Conservation (phyloP, 305 asterid species). For the Fraxinus nigra region DNA sequence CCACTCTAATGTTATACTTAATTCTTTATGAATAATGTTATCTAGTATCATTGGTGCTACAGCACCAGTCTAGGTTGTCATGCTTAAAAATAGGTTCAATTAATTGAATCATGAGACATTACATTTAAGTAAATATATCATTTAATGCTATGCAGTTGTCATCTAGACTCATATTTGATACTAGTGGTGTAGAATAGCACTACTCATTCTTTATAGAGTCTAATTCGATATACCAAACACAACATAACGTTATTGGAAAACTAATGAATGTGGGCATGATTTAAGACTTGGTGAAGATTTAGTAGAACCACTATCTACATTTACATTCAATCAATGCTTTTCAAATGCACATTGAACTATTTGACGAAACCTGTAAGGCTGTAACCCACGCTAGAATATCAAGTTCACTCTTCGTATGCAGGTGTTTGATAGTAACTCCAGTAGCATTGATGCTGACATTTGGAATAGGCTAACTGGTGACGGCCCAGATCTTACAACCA, state of each 20-base stretch:
- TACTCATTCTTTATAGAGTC: neutral
- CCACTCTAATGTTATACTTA: neutral
- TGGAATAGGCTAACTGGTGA: constrained; percentile 60
- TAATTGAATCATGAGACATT: neutral
- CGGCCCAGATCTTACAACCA: constrained; percentile 57
- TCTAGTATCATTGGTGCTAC: neutral
- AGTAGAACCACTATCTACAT: neutral
- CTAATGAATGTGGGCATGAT: neutral
- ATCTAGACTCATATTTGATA: neutral
- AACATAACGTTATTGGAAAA: neutral
- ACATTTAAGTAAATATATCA: no score
- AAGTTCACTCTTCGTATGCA: constrained; percentile 27
- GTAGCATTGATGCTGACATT: constrained; percentile 38
- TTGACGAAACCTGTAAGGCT: neutral
- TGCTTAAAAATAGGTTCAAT: neutral
- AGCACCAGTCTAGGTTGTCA: neutral
- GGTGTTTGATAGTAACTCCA: constrained; percentile 54
- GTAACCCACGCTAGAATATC: neutral
- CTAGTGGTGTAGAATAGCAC: neutral
- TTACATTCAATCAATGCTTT: neutral
- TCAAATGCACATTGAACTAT: neutral
- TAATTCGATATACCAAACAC: neutral
- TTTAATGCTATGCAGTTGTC: neutral
- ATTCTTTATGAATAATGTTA: neutral
- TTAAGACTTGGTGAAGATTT: neutral